Evolutionary conservation across 1,284 basidiomycete species (phyloP).

Genomic region (Fomitopsis schrenkii): DNA sequence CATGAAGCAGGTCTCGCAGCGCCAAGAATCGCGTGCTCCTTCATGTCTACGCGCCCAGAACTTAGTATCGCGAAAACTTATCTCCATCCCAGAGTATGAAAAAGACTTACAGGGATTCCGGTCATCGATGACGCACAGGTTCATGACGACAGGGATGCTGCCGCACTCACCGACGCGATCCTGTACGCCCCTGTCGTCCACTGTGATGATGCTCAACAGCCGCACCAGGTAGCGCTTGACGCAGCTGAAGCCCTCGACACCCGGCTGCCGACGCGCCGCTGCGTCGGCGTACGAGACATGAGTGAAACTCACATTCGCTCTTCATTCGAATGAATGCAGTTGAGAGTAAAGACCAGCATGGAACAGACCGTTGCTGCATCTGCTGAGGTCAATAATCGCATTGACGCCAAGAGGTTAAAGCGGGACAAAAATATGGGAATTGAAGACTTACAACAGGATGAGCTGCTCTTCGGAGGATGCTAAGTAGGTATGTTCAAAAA

Average conservation of each 20-base stretch:
- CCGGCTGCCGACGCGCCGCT: conserved; percentile 22
- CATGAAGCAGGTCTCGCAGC: conserved; percentile 71
- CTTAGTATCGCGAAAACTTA: not conserved
- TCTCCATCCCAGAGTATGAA: not conserved
- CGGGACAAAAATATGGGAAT: not conserved
- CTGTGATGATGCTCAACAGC: conserved; percentile 70
- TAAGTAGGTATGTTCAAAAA: conserved; percentile 47
- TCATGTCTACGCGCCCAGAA: conserved; percentile 53
- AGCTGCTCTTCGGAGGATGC: conserved; percentile 67
- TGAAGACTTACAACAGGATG: conserved; percentile 56
- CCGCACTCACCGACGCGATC: conserved; percentile 66
- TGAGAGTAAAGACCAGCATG: conserved; percentile 68
- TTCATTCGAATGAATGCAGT: conserved; percentile 57
- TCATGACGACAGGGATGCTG: conserved; percentile 79
- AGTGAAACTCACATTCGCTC: conserved; percentile 45
- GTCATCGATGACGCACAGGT: conserved; percentile 86
- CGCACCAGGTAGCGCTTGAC: conserved; percentile 83
- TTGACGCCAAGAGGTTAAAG: not conserved
- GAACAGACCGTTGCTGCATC: conserved; percentile 61
- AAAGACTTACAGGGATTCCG: conserved; percentile 79
- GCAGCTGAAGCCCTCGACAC: conserved; percentile 61
- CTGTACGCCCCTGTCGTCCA: conserved; percentile 61
- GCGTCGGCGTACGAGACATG: too few species aligned
- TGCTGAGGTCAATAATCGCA: conserved; percentile 59
- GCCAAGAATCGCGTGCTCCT: conserved; percentile 88